A percentile compares a stretch with the other conserved stretches of the same genome.
These are phyloP conservation scores for Fusarium pseudonygamai DNA, from an alignment of 2,329 filamentous ascomycete species.

Conservation along the genomic window DNA sequence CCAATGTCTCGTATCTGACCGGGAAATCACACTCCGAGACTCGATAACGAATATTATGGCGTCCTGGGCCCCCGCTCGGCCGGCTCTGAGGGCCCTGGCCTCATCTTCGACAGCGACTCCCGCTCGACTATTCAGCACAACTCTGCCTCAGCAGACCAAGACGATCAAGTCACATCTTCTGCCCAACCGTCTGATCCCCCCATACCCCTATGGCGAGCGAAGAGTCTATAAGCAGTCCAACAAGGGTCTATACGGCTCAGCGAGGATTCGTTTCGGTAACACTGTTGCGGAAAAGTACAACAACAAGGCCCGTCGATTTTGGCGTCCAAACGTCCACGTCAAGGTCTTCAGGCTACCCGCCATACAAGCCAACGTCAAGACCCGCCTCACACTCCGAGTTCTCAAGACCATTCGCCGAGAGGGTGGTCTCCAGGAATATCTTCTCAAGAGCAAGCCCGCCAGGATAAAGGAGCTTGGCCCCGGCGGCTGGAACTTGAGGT, in stretches of 20 bases:
- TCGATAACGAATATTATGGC: conserved; percentile 28
- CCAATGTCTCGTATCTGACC: conserved; percentile 36
- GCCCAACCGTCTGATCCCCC: conserved; percentile 62
- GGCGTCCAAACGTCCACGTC: conserved; percentile 78
- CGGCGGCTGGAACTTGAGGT: conserved; percentile 89
- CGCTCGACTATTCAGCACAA: conserved; percentile 51
- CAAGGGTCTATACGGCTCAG: conserved; percentile 74
- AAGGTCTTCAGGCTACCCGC: conserved; percentile 74
- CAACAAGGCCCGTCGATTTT: conserved; percentile 76
- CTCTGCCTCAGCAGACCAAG: conserved; percentile 48
- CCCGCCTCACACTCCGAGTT: conserved; percentile 75
- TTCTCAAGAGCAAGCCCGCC: conserved; percentile 80
- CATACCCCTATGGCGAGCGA: conserved; percentile 78
- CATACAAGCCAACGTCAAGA: conserved; percentile 70
- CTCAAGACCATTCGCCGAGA: conserved; percentile 81
- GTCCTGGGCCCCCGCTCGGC: conserved; percentile 35
- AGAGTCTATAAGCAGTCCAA: conserved; percentile 83
- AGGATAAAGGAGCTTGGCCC: conserved; percentile 88
- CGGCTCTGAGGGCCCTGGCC: conserved; percentile 31
- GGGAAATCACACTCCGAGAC: background rate
- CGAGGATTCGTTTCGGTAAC: conserved; percentile 82
- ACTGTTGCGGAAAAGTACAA: conserved; percentile 75
- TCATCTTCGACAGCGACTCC: conserved; percentile 24
- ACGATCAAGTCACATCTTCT: conserved; percentile 57
- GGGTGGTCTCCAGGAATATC: conserved; percentile 90